Evolutionary conservation across 306 rosid genomes (phyloP).

Genomic region (Prunus davidiana): DNA sequence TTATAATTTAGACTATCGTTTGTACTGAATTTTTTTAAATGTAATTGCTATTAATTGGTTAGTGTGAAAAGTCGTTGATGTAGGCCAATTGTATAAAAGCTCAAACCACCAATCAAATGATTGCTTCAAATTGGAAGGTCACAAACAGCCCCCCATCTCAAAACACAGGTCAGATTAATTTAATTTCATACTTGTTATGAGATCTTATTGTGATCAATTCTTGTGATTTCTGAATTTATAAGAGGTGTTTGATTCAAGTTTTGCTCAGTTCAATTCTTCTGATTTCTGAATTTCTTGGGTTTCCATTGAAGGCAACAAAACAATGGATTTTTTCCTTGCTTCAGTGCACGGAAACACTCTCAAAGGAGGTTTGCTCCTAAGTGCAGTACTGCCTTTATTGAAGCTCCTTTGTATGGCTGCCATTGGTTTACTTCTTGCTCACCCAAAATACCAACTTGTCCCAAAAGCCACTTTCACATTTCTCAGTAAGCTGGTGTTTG

Average conservation of each 20-base stretch:
- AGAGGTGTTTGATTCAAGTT: neutral
- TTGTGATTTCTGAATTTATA: neutral
- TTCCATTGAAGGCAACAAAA: neutral
- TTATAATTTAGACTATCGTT: no score
- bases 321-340: neutral
- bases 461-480: conserved; percentile 67
- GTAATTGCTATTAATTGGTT: no score
- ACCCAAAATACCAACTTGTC: conserved; percentile 61
- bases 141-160: neutral
- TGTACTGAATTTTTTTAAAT: no score
- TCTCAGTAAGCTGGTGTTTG: conserved; percentile 78
- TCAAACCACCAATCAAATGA: neutral
- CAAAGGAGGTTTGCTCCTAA: conserved; percentile 31
- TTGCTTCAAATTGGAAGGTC: neutral
- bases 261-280: neutral
- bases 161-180: neutral
- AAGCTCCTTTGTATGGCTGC: conserved; percentile 61
- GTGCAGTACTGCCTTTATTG: conserved; percentile 60
- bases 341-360: conserved; percentile 19
- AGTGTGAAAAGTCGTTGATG: neutral
- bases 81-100: neutral
- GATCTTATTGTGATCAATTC: neutral
- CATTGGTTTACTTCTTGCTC: conserved; percentile 64
- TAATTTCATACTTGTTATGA: neutral
- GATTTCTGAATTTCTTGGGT: neutral